Percentiles rank a stretch among this genome's conserved stretches.
These are phyloP conservation scores for Balansia obtecta DNA, from an alignment of 2,329 filamentous ascomycete genomes.

Conservation along the genomic window DNA sequence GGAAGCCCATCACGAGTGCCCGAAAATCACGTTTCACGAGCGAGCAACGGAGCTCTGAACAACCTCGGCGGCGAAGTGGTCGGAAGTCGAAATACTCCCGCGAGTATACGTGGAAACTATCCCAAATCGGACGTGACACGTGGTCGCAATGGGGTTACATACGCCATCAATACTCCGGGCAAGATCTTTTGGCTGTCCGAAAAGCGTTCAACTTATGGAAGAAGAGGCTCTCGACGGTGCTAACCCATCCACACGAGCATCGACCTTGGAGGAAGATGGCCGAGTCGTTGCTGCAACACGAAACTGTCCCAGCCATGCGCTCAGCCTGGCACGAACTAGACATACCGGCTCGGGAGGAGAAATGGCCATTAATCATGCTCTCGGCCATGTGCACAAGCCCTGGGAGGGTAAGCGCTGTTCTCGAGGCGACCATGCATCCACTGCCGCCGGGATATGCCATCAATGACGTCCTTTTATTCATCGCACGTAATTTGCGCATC, in stretches of 20 bases:
- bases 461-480: slow-evolving; percentile 22
- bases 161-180: slow-evolving; percentile 14
- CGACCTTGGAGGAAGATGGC: slow-evolving; percentile 16
- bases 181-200: slow-evolving; percentile 12
- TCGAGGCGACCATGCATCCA: slow-evolving; percentile 25
- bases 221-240: slow-evolving; percentile 13
- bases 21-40: background rate
- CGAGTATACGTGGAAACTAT: background rate
- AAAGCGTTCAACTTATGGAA: slow-evolving; percentile 19
- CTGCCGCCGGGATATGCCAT: slow-evolving; percentile 25
- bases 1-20: background rate
- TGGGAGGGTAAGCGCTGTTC: slow-evolving; percentile 18
- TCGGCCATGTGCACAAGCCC: slow-evolving; percentile 22
- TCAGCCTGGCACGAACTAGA: slow-evolving; percentile 20
- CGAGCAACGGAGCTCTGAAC: background rate
- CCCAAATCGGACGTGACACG: background rate
- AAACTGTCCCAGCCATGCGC: slow-evolving; percentile 18
- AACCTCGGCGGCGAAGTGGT: background rate
- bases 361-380: slow-evolving; percentile 24
- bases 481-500: slow-evolving; percentile 14
- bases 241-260: slow-evolving; percentile 2
- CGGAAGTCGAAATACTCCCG: background rate
- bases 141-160: slow-evolving; percentile 21
- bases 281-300: slow-evolving; percentile 19
- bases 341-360: slow-evolving; percentile 11